Conservation (phyloP, 495 filamentous ascomycete genomes). For the Penicillium odoratum region DNA sequence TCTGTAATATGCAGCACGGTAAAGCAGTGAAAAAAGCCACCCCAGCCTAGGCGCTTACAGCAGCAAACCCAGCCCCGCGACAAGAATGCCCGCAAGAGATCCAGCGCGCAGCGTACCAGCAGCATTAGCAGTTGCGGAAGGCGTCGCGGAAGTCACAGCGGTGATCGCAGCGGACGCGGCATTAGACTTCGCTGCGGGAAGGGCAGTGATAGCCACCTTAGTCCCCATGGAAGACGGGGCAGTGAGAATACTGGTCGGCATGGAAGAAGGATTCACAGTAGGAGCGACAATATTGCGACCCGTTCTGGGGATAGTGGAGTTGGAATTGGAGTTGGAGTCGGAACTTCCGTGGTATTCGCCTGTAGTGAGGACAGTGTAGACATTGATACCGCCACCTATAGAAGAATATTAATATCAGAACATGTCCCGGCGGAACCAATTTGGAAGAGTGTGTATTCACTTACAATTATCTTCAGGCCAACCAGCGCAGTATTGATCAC, state of each 20-base stretch:
- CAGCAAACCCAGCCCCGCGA: slow-evolving; percentile 25
- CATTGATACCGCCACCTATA: slow-evolving; percentile 36
- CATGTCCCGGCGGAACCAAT: background rate
- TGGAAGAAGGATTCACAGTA: slow-evolving; percentile 6
- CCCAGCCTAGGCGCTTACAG: slow-evolving; percentile 12
- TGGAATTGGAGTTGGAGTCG: slow-evolving; percentile 18
- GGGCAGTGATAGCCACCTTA: slow-evolving; percentile 10
- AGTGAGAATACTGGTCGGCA: slow-evolving; percentile 23
- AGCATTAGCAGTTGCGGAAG: slow-evolving; percentile 20
- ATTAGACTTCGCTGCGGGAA: slow-evolving; percentile 6
- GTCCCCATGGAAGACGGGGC: slow-evolving; percentile 11
- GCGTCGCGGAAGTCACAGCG: slow-evolving; percentile 7
- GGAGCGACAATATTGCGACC: slow-evolving; percentile 34
- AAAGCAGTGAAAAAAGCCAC: background rate
- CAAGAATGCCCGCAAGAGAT: slow-evolving; percentile 15
- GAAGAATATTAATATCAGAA: background rate
- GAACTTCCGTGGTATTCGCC: slow-evolving; percentile 2
- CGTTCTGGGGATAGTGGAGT: slow-evolving; percentile 13
- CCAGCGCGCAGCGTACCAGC: slow-evolving; percentile 19
- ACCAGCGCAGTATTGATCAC: slow-evolving; percentile 34
- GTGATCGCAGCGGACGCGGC: slow-evolving; percentile 2
- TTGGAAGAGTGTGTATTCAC: slow-evolving; percentile 4
- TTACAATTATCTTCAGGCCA: slow-evolving; percentile 35
- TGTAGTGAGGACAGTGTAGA: slow-evolving; percentile 30
- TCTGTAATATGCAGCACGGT: slow-evolving; percentile 5